phyloP scores from a whole-genome alignment of 495 filamentous ascomycete species.

The Hypoxylon subgilvum region DNA sequence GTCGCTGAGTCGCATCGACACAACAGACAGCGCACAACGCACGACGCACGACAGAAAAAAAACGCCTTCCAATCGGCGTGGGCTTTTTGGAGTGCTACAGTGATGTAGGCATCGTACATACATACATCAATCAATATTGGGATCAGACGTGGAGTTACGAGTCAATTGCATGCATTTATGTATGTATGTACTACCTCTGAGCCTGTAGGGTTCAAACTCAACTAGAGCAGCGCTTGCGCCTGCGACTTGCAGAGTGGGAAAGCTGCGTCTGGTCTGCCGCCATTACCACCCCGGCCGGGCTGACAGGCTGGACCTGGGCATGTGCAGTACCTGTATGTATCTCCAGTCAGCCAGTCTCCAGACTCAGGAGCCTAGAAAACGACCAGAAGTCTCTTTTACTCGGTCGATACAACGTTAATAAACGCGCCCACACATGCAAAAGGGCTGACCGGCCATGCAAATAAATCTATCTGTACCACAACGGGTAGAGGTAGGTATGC shows the following conservation, averaged over 20 bases:
- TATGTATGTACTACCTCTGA: constrained; percentile 4
- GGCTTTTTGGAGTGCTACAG: constrained; percentile 13
- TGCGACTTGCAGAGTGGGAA: constrained; percentile 4
- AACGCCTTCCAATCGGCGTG: constrained; percentile 15
- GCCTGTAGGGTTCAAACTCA: constrained; percentile 14
- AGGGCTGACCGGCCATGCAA: constrained; percentile 25
- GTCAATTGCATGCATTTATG: too few species aligned
- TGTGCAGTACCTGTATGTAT: too few species aligned
- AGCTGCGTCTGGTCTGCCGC: constrained; percentile 20
- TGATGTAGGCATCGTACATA: constrained; percentile 15
- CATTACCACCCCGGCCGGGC: constrained; percentile 21
- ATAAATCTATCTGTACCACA: constrained; percentile 8
- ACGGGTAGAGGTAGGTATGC: background rate
- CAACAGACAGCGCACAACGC: too few species aligned
- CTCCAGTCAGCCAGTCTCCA: too few species aligned
- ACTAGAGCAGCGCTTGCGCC: constrained; percentile 10
- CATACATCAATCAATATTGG: too few species aligned
- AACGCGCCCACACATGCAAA: constrained; percentile 26
- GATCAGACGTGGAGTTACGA: too few species aligned
- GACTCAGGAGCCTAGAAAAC: constrained; percentile 24
- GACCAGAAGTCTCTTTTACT: constrained; percentile 6
- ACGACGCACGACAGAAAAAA: too few species aligned
- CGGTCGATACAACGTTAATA: constrained; percentile 31
- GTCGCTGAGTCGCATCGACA: background rate
- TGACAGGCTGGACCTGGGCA: too few species aligned